Evolutionary conservation across 768 basidiomycete species (phyloP).

Genomic region (Gloeostereum incarnatum): DNA sequence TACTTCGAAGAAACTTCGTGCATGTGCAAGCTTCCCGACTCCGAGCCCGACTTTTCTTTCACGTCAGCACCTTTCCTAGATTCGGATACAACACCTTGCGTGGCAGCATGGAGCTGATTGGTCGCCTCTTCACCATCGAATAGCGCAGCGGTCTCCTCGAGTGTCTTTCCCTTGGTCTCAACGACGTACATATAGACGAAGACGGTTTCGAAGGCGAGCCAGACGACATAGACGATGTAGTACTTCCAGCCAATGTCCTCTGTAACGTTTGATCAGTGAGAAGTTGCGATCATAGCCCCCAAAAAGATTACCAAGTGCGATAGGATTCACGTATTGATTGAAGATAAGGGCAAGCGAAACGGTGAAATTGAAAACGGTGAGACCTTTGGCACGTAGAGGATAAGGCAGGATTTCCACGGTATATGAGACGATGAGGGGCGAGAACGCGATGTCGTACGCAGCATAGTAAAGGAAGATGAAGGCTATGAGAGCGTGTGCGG

Average conservation of each 20-base stretch:
- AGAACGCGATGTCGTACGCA: constrained; percentile 75
- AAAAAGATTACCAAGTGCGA: constrained; percentile 40
- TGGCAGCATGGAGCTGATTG: constrained; percentile 10
- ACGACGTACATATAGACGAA: constrained; percentile 53
- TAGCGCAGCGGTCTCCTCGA: constrained; percentile 76
- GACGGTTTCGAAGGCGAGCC: constrained; percentile 56
- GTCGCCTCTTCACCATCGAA: constrained; percentile 63
- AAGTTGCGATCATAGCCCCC: not conserved
- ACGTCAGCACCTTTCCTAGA: no score
- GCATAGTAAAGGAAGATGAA: constrained; percentile 83
- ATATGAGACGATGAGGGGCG: constrained; percentile 80
- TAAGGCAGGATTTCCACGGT: constrained; percentile 86
- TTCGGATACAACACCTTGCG: not conserved
- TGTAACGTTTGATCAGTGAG: constrained; percentile 8
- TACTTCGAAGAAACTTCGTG: no score
- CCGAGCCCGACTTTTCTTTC: no score
- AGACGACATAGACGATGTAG: constrained; percentile 68
- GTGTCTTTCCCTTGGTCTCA: constrained; percentile 64
- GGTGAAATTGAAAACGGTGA: constrained; percentile 72
- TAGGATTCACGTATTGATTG: constrained; percentile 84
- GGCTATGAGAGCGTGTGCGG: constrained; percentile 67
- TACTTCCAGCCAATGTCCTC: constrained; percentile 63
- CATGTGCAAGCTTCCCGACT: no score
- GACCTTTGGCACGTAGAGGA: constrained; percentile 77
- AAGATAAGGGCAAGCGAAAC: constrained; percentile 78